Base-by-base conservation (phyloP, 495 filamentous ascomycete genomes). In the Astrocystis sublimbata region DNA sequence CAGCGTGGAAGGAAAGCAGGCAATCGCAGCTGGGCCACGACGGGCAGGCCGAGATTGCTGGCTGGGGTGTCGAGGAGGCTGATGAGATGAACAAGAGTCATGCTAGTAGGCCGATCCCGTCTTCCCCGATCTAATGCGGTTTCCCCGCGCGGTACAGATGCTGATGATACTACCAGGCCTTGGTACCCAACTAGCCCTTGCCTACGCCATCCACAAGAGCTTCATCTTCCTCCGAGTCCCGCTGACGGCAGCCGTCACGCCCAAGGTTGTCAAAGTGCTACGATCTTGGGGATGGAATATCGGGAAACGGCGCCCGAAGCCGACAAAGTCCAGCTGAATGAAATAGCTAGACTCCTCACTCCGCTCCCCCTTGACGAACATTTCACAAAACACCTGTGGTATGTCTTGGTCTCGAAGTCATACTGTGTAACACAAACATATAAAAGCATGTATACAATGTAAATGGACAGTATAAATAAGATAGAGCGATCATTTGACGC, bases 151-250 rank as follows among this genome's bases (percentile, higher is more conserved):
- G n/a, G n/a, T n/a, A n/a, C n/a, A n/a, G n/a, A n/a, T n/a, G 7
- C 47, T 66, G 6, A 63, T 19, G 57, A 57, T 74, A 26, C 13
- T 43, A 4, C 12, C 35, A 78, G 81, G 82, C 64, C 70, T 85
- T 35, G 81, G 80, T 47, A 99, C 94, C 4, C 92, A 97, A 67
- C 78, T 98, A 26, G 94, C 89, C 13, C 84, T 99, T 13, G 96
- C 94, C 6, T 99, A 99, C 67, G 94, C 93, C 0, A 89, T 99
- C 53, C 94, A 99, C 80, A 99, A 99, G 76, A 94, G 89, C 63
- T 93, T 98, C 74, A 97, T 99, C 54, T 97, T 99, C 74, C 76
- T 98, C 56, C 84, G 94, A 8, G 89, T 98, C 2, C 94, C 94
- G 2, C 71, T 97, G 64, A 92, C 94, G 2, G 93, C 89, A 12